A percentile compares a stretch with the other conserved stretches of the same genome.
Evolutionary conservation across 2,329 filamentous ascomycete species (phyloP).

Genomic region (Ophiostoma ips): DNA sequence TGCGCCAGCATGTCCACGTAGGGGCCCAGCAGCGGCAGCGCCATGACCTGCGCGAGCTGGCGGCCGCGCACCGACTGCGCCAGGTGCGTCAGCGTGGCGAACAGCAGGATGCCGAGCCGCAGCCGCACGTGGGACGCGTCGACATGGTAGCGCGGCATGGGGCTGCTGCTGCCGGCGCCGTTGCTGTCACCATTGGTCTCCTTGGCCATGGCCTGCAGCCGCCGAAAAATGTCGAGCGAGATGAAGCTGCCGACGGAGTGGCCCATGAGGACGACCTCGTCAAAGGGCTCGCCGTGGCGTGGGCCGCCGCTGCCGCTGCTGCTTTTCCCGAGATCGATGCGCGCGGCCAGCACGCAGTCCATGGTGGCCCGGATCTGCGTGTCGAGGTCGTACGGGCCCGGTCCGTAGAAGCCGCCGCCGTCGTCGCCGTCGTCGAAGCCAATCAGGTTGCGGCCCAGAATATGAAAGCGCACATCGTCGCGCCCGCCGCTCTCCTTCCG

Average conservation of each 20-base stretch:
- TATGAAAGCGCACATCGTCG: conserved; percentile 29
- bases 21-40: conserved; percentile 27
- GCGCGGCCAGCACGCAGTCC: conserved; percentile 24
- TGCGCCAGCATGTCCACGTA: conserved; percentile 28
- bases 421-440: conserved; percentile 45
- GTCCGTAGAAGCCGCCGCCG: conserved; percentile 24
- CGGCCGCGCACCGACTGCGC: conserved; percentile 46
- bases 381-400: conserved; percentile 36
- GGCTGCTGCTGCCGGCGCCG: not conserved
- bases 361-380: conserved; percentile 35
- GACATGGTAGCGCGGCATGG: not conserved
- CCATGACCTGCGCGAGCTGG: conserved; percentile 31
- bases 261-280: conserved; percentile 52
- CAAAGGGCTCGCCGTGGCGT: conserved; percentile 27
- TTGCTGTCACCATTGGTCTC: not conserved
- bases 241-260: conserved; percentile 67
- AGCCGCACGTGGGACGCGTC: conserved; percentile 23
- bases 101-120: conserved; percentile 47
- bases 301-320: conserved; percentile 13
- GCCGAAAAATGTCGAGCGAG: conserved; percentile 50
- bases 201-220: conserved; percentile 25
- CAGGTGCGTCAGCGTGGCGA: conserved; percentile 63
- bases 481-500: conserved; percentile 3
- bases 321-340: conserved; percentile 16
- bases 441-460: conserved; percentile 43